Evolutionary conservation across 78 protist species (phyloP).

Genomic region (Protostelium mycophagum): DNA sequence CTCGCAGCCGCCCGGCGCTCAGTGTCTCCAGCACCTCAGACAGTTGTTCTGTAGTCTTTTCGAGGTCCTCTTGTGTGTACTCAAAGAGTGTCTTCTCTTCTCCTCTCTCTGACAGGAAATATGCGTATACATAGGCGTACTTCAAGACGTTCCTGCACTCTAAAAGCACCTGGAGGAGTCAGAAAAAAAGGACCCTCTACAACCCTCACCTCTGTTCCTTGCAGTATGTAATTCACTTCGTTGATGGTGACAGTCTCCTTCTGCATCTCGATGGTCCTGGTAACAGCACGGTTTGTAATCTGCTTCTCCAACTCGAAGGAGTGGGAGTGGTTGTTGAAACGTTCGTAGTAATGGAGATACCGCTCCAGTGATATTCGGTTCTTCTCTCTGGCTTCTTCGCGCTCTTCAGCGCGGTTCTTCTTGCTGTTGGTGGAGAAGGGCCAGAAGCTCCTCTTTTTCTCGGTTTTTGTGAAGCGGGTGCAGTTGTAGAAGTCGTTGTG

Average conservation of each 20-base stretch:
- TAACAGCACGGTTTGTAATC: background rate
- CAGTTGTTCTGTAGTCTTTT: constrained; percentile 27
- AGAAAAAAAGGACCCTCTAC: no score
- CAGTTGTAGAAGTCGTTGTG: background rate
- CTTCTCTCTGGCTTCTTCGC: background rate
- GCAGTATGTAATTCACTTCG: background rate
- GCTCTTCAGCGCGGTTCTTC: background rate
- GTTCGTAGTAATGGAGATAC: background rate
- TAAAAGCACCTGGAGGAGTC: constrained; percentile 6
- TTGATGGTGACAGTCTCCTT: background rate
- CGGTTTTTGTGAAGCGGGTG: background rate
- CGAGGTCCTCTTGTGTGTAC: constrained; percentile 56
- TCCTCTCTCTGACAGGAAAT: constrained; percentile 27
- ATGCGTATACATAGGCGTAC: constrained; percentile 35
- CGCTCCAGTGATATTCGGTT: background rate
- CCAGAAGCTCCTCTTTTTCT: background rate
- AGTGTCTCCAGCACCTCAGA: constrained; percentile 43
- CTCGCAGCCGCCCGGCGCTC: constrained; percentile 23
- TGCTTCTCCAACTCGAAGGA: background rate
- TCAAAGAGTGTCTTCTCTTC: constrained; percentile 46
- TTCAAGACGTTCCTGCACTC: constrained; percentile 46
- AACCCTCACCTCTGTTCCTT: background rate
- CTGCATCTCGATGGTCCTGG: background rate
- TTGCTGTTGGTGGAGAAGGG: background rate
- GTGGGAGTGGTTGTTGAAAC: background rate